Evolutionary conservation across 2,329 filamentous ascomycete species (phyloP), one percentile per base, ranked within the genome.

Genomic region (Epicoccum sorghinum): DNA sequence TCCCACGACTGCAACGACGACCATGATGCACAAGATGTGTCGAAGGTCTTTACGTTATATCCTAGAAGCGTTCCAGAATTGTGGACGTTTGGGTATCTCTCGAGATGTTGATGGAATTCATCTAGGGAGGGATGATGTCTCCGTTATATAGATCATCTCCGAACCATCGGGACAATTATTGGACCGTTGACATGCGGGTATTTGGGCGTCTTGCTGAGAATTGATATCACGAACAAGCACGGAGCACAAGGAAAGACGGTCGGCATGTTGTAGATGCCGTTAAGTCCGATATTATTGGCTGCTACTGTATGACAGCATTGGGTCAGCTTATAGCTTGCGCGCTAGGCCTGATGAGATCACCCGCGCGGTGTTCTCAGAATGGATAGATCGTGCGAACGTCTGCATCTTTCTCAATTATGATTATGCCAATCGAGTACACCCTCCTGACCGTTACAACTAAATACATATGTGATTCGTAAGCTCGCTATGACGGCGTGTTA

Each of bases 1-100:
- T 43, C 80, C 80, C 4, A 78, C 77, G 13, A 82, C 74, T 44
- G 78, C 80, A 35, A 82, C 68, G 18, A 75, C 64, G 12, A 69
- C 61, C 78, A 79, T 79, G 38, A 8, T 47, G 32, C 14, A 29
- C 27, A 9, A 29, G 4, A 29, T 29, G 9, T 29, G 6, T 29
- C 27, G 27, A 29, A 9, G 27, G 27, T 6, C 9, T 29, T 6
- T 29, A 3, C 2, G 9, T 7, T 6, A 3, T 29, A 18, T 29
- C 6, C 27, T 7, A 29, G 27, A 29, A 29, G 27, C 6, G 6
- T 9, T 29, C 27, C 9, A 9, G 27, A 29, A 9, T 2, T 29
- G 27, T 29, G 27, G 27, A 23, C 14, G 3, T 13, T 14, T 24
- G 29, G 33, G 10, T 5, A 10, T 14, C 12, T n/a, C 4, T 38